phyloP scores from a whole-genome alignment of 495 filamentous ascomycete species.

The Tuber brumale region DNA sequence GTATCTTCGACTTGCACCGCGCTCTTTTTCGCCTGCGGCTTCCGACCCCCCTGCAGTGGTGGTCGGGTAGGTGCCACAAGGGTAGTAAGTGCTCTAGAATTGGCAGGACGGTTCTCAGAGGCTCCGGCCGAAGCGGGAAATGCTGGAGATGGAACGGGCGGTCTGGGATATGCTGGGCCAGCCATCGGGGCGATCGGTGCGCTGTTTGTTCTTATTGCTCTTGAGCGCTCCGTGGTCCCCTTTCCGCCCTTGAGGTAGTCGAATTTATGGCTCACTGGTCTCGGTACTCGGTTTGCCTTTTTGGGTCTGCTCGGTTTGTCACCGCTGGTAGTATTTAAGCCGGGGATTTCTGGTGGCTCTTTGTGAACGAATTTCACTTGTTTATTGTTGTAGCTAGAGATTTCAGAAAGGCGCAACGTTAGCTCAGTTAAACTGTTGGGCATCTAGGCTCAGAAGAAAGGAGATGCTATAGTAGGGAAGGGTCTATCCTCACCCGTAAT shows the following conservation, averaged over 20 bases:
- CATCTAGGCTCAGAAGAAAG: background rate
- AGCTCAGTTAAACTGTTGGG: background rate
- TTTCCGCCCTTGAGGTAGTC: constrained; percentile 37
- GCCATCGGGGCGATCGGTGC: background rate
- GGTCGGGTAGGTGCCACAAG: background rate
- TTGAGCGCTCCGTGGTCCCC: constrained; percentile 35
- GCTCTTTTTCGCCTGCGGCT: background rate
- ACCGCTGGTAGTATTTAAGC: constrained; percentile 8
- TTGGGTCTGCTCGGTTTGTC: constrained; percentile 32
- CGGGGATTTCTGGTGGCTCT: constrained; percentile 30
- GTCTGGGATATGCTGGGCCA: background rate
- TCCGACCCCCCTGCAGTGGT: background rate
- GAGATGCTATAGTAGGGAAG: constrained; percentile 25
- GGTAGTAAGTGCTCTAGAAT: background rate
- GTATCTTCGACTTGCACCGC: background rate
- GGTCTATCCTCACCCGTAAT: constrained; percentile 55
- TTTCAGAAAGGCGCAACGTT: background rate
- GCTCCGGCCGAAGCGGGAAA: background rate
- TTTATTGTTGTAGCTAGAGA: constrained; percentile 33
- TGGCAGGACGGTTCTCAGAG: background rate
- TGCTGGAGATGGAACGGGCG: background rate
- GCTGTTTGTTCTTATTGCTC: constrained; percentile 10
- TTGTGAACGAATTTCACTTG: constrained; percentile 40
- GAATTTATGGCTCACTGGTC: constrained; percentile 14
- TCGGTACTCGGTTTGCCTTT: constrained; percentile 22